Evolutionary conservation across 306 rosid species (phyloP), one percentile per base, ranked within the genome.

Genomic region (Pterocarpus macrocarpus): DNA sequence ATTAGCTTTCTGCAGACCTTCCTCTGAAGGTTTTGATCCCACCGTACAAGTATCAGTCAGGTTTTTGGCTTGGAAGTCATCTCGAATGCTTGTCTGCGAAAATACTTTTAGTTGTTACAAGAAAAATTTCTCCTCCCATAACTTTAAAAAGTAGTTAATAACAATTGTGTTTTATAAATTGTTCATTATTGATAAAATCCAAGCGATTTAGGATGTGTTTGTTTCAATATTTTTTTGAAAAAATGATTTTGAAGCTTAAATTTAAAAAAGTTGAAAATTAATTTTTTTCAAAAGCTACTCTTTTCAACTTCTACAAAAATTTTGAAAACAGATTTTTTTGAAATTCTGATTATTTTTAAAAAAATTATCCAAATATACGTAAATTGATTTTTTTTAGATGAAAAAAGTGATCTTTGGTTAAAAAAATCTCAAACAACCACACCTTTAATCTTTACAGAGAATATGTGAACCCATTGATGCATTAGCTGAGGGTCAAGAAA

Each of bases 21-120:
- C 84, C 52, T 87, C 84, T 78, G 81, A 79, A 68, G 84, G 63
- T 83, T 81, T 85, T 53, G 71, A 68, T 43, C 70, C 75, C 76
- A 76, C 69, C n/a, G 67, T 79, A 36, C 2, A 30, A 81, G 81
- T 43, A 56, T 64, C 41, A 68, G 81, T 85, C 36, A 36, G 77
- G 68, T 64, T 82, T 85, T 89, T 80, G 43, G 72, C 47, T 66
- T 68, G 76, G 32, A 49, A 44, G 67, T 77, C 75, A 75, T 59
- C 82, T 70, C 77, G 85, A 76, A 71, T 75, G 63, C 67, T 84
- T 14, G 69, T 83, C 99, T 96, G 94, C 64, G 45, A 88, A 85
- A 77, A 78, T 32, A 52, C 72, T 85, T 43, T 55, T 73, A 73
- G 77, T 57, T 36, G 50, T 73, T 55, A 76, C 53, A 56, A 57